Evolutionary conservation across 495 filamentous ascomycete species (phyloP).

Genomic region (Penicillium soppii): DNA sequence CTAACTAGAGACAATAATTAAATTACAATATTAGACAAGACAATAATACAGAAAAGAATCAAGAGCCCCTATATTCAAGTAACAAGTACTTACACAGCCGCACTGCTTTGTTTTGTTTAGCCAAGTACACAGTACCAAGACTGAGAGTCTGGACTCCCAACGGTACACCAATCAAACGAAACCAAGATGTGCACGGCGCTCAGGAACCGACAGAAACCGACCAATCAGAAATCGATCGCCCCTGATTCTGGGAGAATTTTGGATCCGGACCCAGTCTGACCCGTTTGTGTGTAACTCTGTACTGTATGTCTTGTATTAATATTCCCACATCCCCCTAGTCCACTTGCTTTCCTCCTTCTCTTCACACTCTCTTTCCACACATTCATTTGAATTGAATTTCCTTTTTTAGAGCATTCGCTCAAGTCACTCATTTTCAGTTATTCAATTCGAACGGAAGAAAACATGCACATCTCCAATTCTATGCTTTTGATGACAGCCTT

Average conservation of each 20-base stretch:
- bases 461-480: conserved; percentile 46
- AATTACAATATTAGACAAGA: neutral
- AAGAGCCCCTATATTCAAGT: neutral
- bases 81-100: conserved; percentile 3
- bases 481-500: conserved; percentile 38
- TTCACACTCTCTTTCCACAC: conserved; percentile 20
- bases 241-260: conserved; percentile 10
- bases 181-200: neutral
- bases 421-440: conserved; percentile 19
- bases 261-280: neutral
- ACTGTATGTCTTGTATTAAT: conserved; percentile 5
- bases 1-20: neutral
- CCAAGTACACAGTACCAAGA: conserved; percentile 4
- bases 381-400: conserved; percentile 25
- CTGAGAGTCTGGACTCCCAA: conserved; percentile 1
- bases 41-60: neutral
- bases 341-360: conserved; percentile 18
- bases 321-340: conserved; percentile 16
- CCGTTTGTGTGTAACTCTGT: conserved; percentile 1
- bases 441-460: conserved; percentile 16
- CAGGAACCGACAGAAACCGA: conserved; percentile 10
- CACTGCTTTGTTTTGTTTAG: neutral
- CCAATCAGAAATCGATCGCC: conserved; percentile 9
- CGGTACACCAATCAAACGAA: conserved; percentile 6
- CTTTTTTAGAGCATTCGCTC: conserved; percentile 24